phyloP scores from a whole-genome alignment of 192 early-diverging fungal species.

The Jimgerdemannia lactiflua region DNA sequence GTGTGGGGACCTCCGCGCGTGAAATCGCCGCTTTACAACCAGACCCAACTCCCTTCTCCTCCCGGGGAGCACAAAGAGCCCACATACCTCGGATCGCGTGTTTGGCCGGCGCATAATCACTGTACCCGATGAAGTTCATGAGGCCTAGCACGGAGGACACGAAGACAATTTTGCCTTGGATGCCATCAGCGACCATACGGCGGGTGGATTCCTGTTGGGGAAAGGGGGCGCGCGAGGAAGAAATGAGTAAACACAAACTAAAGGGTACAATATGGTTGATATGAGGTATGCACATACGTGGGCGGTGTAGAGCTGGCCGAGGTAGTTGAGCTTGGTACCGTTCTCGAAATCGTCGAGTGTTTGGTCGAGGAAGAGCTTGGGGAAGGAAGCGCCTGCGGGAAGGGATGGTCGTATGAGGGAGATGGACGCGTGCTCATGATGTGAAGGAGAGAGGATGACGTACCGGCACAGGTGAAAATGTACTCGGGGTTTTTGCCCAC shows the following conservation, averaged over 20 bases:
- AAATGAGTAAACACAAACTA: background rate
- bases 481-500: conserved; percentile 50
- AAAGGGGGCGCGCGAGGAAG: too few relatives aligned
- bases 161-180: conserved; percentile 64
- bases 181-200: conserved; percentile 55
- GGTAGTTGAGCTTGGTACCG: conserved; percentile 65
- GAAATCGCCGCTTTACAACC: background rate
- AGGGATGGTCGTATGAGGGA: too few relatives aligned
- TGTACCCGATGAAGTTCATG: conserved; percentile 66
- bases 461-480: conserved; percentile 58
- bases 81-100: conserved; percentile 58
- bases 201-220: conserved; percentile 46
- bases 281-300: conserved; percentile 45
- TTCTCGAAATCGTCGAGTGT: conserved; percentile 46
- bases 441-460: too few relatives aligned
- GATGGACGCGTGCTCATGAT: too few relatives aligned
- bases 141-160: conserved; percentile 68
- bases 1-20: background rate
- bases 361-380: conserved; percentile 69
- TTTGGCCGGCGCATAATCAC: conserved; percentile 68
- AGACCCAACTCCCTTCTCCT: background rate
- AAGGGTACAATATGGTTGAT: background rate
- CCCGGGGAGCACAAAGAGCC: too few relatives aligned
- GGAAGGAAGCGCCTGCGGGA: conserved; percentile 35
- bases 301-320: conserved; percentile 58